These are phyloP conservation scores for Heterobasidion annosum DNA, from an alignment of 1,284 basidiomycete genomes.

Conservation along the genomic window DNA sequence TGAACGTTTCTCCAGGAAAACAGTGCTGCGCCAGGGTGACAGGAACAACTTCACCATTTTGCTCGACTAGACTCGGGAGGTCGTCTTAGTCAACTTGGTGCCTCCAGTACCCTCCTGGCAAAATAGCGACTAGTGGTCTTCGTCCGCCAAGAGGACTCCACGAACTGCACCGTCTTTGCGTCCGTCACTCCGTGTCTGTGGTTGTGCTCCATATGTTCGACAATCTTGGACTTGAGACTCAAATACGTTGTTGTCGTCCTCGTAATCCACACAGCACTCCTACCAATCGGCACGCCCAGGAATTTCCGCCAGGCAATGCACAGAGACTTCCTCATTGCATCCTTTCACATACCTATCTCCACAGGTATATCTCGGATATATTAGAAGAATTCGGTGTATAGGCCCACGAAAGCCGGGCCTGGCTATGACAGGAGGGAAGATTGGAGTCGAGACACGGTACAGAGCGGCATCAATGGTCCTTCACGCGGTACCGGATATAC, in stretches of 20 bases:
- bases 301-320: background rate
- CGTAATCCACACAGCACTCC: background rate
- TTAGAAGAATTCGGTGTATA: background rate
- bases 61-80: slow-evolving; percentile 15
- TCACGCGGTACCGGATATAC: background rate
- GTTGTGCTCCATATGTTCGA: background rate
- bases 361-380: background rate
- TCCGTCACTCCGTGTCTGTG: background rate
- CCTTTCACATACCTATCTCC: background rate
- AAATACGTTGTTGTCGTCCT: background rate
- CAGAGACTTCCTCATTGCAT: background rate
- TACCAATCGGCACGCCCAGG: background rate
- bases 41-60: slow-evolving; percentile 77
- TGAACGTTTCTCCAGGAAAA: slow-evolving; percentile 43
- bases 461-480: background rate
- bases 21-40: slow-evolving; percentile 50
- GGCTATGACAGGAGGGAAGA: background rate
- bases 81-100: background rate
- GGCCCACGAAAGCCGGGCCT: background rate
- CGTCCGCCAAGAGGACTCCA: background rate
- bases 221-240: background rate
- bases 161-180: background rate
- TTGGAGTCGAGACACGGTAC: background rate
- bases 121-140: background rate
- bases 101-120: background rate